These are phyloP conservation scores for Antitrichia curtipendula DNA, from an alignment of 225 moss, liverwort and hornwort species.

Conservation along the genomic window DNA sequence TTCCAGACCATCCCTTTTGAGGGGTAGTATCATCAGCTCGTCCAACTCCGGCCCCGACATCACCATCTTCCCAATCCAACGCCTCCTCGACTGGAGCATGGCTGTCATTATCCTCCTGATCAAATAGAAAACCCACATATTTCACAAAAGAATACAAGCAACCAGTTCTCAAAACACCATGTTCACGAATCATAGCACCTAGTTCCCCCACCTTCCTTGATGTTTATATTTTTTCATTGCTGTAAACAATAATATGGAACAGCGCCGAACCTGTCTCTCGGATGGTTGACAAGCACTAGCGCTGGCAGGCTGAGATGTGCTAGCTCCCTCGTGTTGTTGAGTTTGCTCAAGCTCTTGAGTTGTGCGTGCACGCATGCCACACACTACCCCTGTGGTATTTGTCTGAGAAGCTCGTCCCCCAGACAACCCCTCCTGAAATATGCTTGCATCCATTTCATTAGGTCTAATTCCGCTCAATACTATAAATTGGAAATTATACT, in stretches of 20 bases:
- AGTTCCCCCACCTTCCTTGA: neutral
- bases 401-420: constrained; percentile 8
- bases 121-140: neutral
- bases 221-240: neutral
- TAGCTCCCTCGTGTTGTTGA: constrained; percentile 13
- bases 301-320: neutral
- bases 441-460: neutral
- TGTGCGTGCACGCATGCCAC: constrained; percentile 39
- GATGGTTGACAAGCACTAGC: constrained; percentile 5
- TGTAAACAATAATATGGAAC: neutral
- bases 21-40: constrained; percentile 6
- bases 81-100: constrained; percentile 46
- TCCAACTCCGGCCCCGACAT: constrained; percentile 9
- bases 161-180: neutral
- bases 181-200: neutral
- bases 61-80: constrained; percentile 89
- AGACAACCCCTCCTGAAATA: constrained; percentile 15
- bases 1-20: constrained; percentile 56
- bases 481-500: neutral
- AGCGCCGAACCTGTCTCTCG: constrained; percentile 8
- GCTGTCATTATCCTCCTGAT: constrained; percentile 25
- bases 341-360: constrained; percentile 28
- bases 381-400: constrained; percentile 20
- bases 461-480: neutral
- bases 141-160: neutral